A percentile compares a stretch with the other conserved stretches of the same genome.
Conservation (phyloP, 441 rosid species). For the Corymbia calophylla region DNA sequence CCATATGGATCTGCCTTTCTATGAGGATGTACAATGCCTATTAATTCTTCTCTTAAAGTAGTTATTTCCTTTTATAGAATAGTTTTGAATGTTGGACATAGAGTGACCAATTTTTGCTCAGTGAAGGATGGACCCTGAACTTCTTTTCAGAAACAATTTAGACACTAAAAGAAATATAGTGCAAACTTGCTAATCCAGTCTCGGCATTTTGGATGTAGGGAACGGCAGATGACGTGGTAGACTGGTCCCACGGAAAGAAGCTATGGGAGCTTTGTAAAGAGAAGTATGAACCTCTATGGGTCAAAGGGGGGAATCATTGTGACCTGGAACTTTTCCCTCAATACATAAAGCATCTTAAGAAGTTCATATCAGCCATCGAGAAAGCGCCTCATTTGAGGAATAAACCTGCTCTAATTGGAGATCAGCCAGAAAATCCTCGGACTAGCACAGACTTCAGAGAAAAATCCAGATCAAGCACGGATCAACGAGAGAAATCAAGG, state of each 20-base stretch:
- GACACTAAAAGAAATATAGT: neutral
- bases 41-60: neutral
- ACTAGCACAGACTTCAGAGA: constrained; percentile 69
- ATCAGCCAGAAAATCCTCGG: constrained; percentile 40
- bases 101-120: neutral
- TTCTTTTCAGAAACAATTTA: neutral
- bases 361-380: constrained; percentile 73
- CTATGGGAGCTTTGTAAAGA: constrained; percentile 83
- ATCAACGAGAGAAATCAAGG: constrained; percentile 15
- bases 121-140: neutral
- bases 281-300: constrained; percentile 89
- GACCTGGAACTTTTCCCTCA: constrained; percentile 83
- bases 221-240: constrained; percentile 84
- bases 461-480: constrained; percentile 21
- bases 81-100: neutral
- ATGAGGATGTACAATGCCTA: neutral
- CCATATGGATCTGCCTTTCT: neutral
- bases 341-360: constrained; percentile 79
- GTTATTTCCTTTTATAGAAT: neutral
- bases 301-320: constrained; percentile 91
- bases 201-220: constrained; percentile 45
- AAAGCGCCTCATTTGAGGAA: constrained; percentile 34
- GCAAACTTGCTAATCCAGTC: neutral
- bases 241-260: constrained; percentile 90
- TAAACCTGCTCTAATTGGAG: constrained; percentile 16